These are phyloP conservation scores for Jamesozyma hellenica DNA, from an alignment of 805 yeast genomes.

Conservation along the genomic window DNA sequence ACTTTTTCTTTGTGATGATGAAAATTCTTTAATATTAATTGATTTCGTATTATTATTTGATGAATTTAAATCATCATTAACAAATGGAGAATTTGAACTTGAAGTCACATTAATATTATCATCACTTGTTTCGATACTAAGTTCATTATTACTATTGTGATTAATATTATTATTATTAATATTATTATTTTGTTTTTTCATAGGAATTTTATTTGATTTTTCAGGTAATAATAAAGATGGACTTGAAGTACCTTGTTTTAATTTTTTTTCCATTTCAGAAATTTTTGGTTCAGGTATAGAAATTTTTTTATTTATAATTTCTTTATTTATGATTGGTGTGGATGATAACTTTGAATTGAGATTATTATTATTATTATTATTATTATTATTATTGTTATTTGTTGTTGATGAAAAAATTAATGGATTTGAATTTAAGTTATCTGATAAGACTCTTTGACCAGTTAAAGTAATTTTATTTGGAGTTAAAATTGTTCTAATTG, in stretches of 20 bases:
- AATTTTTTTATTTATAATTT: constrained; percentile 37
- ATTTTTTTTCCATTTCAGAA: constrained; percentile 32
- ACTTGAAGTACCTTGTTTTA: constrained; percentile 33
- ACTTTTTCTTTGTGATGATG: constrained; percentile 14
- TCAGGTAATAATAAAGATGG: constrained; percentile 28
- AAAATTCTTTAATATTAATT: background rate
- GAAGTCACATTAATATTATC: constrained; percentile 1
- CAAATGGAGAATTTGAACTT: background rate
- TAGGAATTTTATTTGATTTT: constrained; percentile 27
- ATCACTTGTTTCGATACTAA: constrained; percentile 3
- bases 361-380: background rate
- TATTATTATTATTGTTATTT: background rate
- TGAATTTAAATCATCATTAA: background rate
- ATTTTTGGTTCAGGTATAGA: constrained; percentile 36
- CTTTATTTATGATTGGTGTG: constrained; percentile 14
- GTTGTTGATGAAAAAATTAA: constrained; percentile 14
- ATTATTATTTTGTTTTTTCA: constrained; percentile 30
- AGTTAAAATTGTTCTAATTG: constrained; percentile 18
- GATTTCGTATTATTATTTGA: background rate
- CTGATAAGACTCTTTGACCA: constrained; percentile 23
- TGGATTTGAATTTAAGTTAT: constrained; percentile 10
- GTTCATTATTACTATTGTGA: constrained; percentile 2
- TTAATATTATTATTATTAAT: no score
- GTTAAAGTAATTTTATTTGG: constrained; percentile 21
- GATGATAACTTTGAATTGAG: no score